Evolutionary conservation across 495 filamentous ascomycete genomes (phyloP), one percentile per base, ranked within the genome.

Genomic region (Penicillium turbatum): DNA sequence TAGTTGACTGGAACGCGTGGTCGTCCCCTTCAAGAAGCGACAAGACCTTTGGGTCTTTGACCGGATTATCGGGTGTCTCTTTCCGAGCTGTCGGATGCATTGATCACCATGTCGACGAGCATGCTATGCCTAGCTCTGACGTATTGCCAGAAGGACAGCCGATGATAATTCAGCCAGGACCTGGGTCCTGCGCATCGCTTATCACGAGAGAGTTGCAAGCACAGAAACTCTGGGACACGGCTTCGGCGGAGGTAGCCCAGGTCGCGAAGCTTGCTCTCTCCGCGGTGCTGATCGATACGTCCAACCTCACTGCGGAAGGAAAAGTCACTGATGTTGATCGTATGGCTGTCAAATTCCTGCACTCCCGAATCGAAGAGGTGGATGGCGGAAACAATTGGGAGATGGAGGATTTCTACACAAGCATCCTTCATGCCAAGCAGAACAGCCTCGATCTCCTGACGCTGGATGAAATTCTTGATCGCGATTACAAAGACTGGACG

Each of bases 401-500:
- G 49, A 66, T 82, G 15, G 63, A 70, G 4, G 49, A 45, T 0
- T 92, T 89, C 70, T 95, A 81, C 64, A 60, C 81, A 9, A 67
- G 79, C 30, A 73, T 97, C 43, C 71, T 76, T 13, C 50, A 66
- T 4, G 85, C 91, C 6, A 96, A 96, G 69, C 75, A 82, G 54
- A 79, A 90, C 55, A 76, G 73, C 48, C 78, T 97, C 40, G 80
- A 80, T 47, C 56, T 68, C 3, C 71, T 98, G 54, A 78, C 74
- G 2, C 64, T 93, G 53, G 67, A 80, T 3, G 95, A 97, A 55
- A 79, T 96, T 13, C 66, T 97, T 42, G 79, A 85, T 51, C 92
- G 95, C 57, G 93, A 98, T 68, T 98, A 93, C 70, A 98, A 98
- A 71, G 80, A 86, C 51, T 98, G 92, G 91, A 71, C 62, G 5